These are phyloP conservation scores for Nadsonia commutata DNA, from an alignment of 1,139 yeast species.

Conservation along the genomic window DNA sequence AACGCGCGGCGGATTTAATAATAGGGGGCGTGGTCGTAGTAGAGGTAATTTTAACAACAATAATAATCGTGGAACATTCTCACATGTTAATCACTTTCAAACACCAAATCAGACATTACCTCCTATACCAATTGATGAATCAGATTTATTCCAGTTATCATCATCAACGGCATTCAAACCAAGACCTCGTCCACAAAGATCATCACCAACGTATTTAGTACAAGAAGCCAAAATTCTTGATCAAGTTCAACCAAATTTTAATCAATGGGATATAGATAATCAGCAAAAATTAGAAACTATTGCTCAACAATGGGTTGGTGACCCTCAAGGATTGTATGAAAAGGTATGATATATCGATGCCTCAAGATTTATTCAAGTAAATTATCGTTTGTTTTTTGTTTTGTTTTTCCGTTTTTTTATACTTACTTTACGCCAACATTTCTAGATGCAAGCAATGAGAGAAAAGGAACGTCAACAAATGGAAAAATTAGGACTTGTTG, in stretches of 20 bases:
- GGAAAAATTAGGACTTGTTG: constrained; percentile 77
- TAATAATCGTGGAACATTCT: neutral
- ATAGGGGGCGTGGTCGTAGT: neutral
- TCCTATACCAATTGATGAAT: neutral
- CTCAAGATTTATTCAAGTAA: too few species aligned
- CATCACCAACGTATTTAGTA: neutral
- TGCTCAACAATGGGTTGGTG: constrained; percentile 22
- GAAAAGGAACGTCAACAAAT: constrained; percentile 63
- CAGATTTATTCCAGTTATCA: neutral
- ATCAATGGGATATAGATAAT: constrained; percentile 41
- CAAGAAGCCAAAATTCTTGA: constrained; percentile 1
- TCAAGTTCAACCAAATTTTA: constrained; percentile 8
- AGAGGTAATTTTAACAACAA: neutral
- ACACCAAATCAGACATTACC: neutral
- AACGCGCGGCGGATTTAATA: neutral
- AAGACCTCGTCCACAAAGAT: neutral
- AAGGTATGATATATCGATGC: constrained; percentile 19
- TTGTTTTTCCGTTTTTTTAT: neutral
- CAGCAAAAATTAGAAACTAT: constrained; percentile 32
- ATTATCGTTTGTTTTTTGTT: constrained; percentile 1
- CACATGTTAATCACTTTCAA: neutral
- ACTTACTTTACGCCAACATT: neutral
- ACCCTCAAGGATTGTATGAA: constrained; percentile 36
- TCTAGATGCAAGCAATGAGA: constrained; percentile 50
- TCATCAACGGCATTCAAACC: neutral